These are phyloP conservation scores for Mucor mucedo DNA, from an alignment of 371 early-diverging fungal species.

Conservation along the genomic window DNA sequence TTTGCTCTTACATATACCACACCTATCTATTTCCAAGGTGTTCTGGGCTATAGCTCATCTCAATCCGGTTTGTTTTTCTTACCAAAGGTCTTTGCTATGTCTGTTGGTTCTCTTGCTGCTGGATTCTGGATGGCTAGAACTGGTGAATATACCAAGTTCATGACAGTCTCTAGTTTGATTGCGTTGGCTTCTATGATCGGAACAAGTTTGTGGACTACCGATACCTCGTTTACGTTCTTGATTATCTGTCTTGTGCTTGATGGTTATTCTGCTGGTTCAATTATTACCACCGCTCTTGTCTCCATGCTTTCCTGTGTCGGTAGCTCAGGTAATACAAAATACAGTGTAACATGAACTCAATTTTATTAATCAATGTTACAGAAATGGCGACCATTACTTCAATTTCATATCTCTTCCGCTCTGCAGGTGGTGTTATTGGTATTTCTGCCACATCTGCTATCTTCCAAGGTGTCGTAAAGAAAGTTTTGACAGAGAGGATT, in stretches of 20 bases:
- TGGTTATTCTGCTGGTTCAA: constrained; percentile 49
- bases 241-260: constrained; percentile 37
- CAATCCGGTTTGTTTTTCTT: constrained; percentile 36
- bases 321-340: constrained; percentile 33
- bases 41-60: constrained; percentile 34
- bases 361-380: constrained; percentile 5
- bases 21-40: constrained; percentile 46
- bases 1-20: constrained; percentile 40
- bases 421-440: constrained; percentile 52
- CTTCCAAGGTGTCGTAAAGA: constrained; percentile 48
- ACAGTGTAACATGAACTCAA: no score
- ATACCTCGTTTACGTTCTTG: constrained; percentile 27
- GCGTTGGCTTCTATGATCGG: constrained; percentile 32
- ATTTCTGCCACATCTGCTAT: constrained; percentile 46
- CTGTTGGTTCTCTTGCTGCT: constrained; percentile 35
- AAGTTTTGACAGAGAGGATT: constrained; percentile 30
- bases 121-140: constrained; percentile 40
- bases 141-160: constrained; percentile 34
- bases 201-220: constrained; percentile 29
- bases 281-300: constrained; percentile 52
- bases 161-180: constrained; percentile 16
- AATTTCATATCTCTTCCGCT: constrained; percentile 55
- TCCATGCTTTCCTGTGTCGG: constrained; percentile 55
- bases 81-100: constrained; percentile 33
- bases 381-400: constrained; percentile 60